Percentiles rank a stretch among this genome's conserved stretches.
Conservation (phyloP, 2,329 filamentous ascomycete species). For the Cercospora citrullina region DNA sequence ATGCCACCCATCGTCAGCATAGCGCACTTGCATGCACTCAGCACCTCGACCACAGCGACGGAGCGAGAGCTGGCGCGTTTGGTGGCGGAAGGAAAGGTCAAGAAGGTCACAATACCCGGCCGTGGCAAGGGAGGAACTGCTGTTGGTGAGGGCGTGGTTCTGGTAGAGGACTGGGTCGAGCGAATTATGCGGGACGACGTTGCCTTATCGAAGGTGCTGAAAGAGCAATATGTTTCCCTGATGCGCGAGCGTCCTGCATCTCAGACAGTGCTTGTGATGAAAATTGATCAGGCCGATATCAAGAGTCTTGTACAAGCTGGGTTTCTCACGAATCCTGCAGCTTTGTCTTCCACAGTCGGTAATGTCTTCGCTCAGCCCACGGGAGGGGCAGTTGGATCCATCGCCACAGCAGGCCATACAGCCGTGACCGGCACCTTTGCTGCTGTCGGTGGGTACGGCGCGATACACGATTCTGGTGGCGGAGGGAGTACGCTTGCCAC, state of each 20-base stretch:
- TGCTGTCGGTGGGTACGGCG: conserved; percentile 68
- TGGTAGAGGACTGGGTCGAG: conserved; percentile 57
- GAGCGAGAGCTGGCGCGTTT: conserved; percentile 69
- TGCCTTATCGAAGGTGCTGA: conserved; percentile 43
- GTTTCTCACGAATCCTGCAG: conserved; percentile 60
- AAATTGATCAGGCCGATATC: conserved; percentile 51
- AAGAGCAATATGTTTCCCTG: conserved; percentile 54
- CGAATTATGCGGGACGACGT: conserved; percentile 29
- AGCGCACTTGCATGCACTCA: conserved; percentile 65
- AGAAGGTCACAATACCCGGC: conserved; percentile 64
- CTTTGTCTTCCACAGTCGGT: conserved; percentile 41
- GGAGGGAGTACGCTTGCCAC: conserved; percentile 41
- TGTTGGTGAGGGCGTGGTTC: conserved; percentile 65
- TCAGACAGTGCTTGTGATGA: conserved; percentile 43
- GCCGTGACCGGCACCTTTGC: conserved; percentile 68
- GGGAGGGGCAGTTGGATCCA: conserved; percentile 45
- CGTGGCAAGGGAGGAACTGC: conserved; percentile 58
- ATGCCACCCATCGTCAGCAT: conserved; percentile 66
- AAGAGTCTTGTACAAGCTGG: conserved; percentile 64
- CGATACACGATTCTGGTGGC: conserved; percentile 65
- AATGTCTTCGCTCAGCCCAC: conserved; percentile 47
- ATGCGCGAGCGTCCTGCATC: conserved; percentile 55
- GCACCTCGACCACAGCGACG: conserved; percentile 61
- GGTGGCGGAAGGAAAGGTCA: conserved; percentile 56
- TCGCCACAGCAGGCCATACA: conserved; percentile 61